Percentiles rank a stretch among this genome's conserved stretches.
These are phyloP conservation scores for Articulospora tetracladia DNA, from an alignment of 495 filamentous ascomycete species.

Conservation along the genomic window DNA sequence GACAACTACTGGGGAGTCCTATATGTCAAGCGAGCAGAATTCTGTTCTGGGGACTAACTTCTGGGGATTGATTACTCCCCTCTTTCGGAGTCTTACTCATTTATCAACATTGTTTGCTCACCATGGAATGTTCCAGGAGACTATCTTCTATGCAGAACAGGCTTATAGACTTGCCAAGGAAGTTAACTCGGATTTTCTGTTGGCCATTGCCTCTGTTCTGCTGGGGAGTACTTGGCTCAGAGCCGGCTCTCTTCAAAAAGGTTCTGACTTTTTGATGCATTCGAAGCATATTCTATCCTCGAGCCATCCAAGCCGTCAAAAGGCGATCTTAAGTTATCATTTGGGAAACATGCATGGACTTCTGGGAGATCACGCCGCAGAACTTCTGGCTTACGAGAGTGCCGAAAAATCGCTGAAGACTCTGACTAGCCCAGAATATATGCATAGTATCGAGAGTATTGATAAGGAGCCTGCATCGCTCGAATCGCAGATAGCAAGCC, in stretches of 20 bases:
- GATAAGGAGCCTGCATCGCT: slow-evolving; percentile 16
- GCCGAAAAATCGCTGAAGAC: slow-evolving; percentile 18
- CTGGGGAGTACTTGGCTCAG: slow-evolving; percentile 62
- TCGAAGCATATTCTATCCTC: slow-evolving; percentile 39
- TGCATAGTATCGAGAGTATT: slow-evolving; percentile 13
- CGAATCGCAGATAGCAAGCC: slow-evolving; percentile 44
- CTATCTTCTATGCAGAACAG: slow-evolving; percentile 85
- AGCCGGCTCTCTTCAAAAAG: slow-evolving; percentile 57
- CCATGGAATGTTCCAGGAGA: slow-evolving; percentile 82
- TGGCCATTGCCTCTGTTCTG: slow-evolving; percentile 50
- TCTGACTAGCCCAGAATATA: slow-evolving; percentile 13
- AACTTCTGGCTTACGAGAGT: slow-evolving; percentile 25
- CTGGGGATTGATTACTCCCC: slow-evolving; percentile 72
- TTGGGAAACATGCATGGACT: slow-evolving; percentile 40
- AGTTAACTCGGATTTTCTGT: slow-evolving; percentile 56
- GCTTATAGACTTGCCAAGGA: slow-evolving; percentile 73
- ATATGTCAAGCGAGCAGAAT: not conserved
- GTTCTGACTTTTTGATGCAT: slow-evolving; percentile 52
- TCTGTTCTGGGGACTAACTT: slow-evolving; percentile 59
- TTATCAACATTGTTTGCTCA: slow-evolving; percentile 74
- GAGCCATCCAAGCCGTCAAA: slow-evolving; percentile 24
- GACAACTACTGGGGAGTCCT: slow-evolving; percentile 12
- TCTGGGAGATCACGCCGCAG: slow-evolving; percentile 34
- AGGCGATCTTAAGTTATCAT: slow-evolving; percentile 33
- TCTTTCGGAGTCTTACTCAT: slow-evolving; percentile 65